phyloP scores from a whole-genome alignment of 192 early-diverging fungal species.

The Coemansia biformis region DNA sequence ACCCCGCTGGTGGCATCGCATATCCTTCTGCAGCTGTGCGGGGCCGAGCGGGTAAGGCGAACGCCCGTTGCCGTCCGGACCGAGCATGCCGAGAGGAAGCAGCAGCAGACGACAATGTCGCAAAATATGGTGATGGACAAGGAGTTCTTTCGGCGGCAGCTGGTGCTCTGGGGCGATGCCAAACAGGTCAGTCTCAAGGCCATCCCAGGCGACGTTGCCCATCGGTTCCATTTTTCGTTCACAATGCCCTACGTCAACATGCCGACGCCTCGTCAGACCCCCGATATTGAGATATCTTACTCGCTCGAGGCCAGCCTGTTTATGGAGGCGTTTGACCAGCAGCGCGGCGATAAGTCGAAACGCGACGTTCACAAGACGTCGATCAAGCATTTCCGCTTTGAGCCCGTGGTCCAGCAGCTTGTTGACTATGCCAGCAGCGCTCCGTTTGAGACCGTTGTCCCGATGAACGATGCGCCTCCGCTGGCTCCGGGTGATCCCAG shows the following conservation, averaged over 20 bases:
- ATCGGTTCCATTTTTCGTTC: slow-evolving; percentile 51
- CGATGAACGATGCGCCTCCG: slow-evolving; percentile 29
- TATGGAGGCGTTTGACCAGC: slow-evolving; percentile 28
- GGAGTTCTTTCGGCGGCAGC: slow-evolving; percentile 49
- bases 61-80: slow-evolving; percentile 34
- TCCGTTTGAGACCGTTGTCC: slow-evolving; percentile 32
- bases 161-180: slow-evolving; percentile 46
- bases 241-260: slow-evolving; percentile 52
- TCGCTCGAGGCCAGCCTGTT: slow-evolving; percentile 43
- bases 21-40: slow-evolving; percentile 39
- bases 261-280: slow-evolving; percentile 49
- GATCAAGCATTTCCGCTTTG: slow-evolving; percentile 34
- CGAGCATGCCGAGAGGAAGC: slow-evolving; percentile 21
- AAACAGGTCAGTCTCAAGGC: slow-evolving; percentile 18
- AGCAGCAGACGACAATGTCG: slow-evolving; percentile 37
- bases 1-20: slow-evolving; percentile 42
- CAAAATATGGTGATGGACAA: slow-evolving; percentile 50
- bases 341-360: slow-evolving; percentile 26
- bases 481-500: background rate
- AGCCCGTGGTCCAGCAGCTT: slow-evolving; percentile 42
- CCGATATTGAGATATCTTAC: slow-evolving; percentile 48
- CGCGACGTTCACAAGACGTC: slow-evolving; percentile 40
- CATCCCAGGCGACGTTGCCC: slow-evolving; percentile 29
- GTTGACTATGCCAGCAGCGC: slow-evolving; percentile 14
- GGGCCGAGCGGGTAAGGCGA: slow-evolving; percentile 46